Evolutionary conservation across 805 yeast species (phyloP).

Genomic region (Saturnispora quitensis): DNA sequence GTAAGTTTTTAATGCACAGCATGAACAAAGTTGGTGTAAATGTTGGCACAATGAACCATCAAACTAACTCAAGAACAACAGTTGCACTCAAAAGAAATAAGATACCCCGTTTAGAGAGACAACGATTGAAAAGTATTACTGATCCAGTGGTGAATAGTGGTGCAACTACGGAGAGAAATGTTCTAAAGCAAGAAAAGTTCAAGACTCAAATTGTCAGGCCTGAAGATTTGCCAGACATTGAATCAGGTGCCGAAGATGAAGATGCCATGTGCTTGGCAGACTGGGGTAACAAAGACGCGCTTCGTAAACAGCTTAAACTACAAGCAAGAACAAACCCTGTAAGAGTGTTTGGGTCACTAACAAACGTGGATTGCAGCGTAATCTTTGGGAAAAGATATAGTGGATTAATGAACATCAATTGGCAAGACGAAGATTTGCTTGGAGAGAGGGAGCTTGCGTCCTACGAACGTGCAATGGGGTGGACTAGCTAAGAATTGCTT

Average conservation of each 20-base stretch:
- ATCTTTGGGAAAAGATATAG: constrained; percentile 19
- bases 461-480: constrained; percentile 25
- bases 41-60: not conserved
- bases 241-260: constrained; percentile 8
- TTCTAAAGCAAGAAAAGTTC: not conserved
- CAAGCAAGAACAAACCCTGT: constrained; percentile 21
- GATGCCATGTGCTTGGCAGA: constrained; percentile 17
- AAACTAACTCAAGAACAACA: not conserved
- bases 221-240: constrained; percentile 20
- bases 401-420: constrained; percentile 19
- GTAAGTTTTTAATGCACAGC: not conserved
- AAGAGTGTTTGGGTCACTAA: constrained; percentile 20
- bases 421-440: constrained; percentile 20
- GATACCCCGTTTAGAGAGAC: not conserved
- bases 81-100: not conserved
- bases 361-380: constrained; percentile 16
- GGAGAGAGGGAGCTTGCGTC: constrained; percentile 20
- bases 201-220: constrained; percentile 8
- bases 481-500: not conserved
- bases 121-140: not conserved
- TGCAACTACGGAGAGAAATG: not conserved
- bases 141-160: not conserved
- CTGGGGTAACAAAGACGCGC: constrained; percentile 18
- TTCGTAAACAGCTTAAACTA: constrained; percentile 14
- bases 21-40: constrained; percentile 2